Evolutionary conservation across 2,329 filamentous ascomycete genomes (phyloP).

Genomic region (Stachybotrys chlorohalonatus): DNA sequence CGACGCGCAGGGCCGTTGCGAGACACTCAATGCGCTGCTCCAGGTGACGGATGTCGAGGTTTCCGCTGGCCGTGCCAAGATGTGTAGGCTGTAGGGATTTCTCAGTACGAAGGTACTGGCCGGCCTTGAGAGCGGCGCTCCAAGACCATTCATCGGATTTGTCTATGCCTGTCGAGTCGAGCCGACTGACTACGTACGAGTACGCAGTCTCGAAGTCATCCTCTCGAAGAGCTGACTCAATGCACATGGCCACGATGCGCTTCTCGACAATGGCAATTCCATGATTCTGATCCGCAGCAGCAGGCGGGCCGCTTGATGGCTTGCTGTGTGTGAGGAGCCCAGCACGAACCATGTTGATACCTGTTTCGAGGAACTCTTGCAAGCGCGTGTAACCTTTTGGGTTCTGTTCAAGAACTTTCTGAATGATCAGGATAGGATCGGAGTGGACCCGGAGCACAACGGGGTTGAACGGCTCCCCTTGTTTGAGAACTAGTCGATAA

Average conservation of each 20-base stretch:
- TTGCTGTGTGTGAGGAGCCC: constrained; percentile 28
- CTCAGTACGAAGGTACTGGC: constrained; percentile 55
- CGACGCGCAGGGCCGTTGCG: constrained; percentile 64
- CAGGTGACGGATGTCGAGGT: constrained; percentile 58
- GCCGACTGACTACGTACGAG: constrained; percentile 67
- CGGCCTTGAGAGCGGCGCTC: constrained; percentile 71
- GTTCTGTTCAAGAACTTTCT: constrained; percentile 69
- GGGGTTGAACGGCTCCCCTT: constrained; percentile 71
- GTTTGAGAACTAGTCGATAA: constrained; percentile 69
- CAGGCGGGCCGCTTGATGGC: constrained; percentile 1
- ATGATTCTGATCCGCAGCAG: constrained; percentile 14
- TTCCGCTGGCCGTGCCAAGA: constrained; percentile 49
- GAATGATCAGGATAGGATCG: constrained; percentile 66
- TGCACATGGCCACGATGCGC: constrained; percentile 70
- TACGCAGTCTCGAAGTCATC: constrained; percentile 83
- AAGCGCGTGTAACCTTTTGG: constrained; percentile 63
- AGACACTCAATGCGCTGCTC: constrained; percentile 78
- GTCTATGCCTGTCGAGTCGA: constrained; percentile 28
- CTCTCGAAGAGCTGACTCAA: constrained; percentile 66
- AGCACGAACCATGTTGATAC: constrained; percentile 54
- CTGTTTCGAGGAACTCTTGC: constrained; percentile 63
- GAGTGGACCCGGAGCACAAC: constrained; percentile 68
- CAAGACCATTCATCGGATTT: constrained; percentile 60
- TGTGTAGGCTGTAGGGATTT: constrained; percentile 48
- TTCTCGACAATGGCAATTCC: constrained; percentile 41